Evolutionary conservation across 1,284 basidiomycete species (phyloP), one percentile per base, ranked within the genome.

Genomic region (Leccinum insolens): DNA sequence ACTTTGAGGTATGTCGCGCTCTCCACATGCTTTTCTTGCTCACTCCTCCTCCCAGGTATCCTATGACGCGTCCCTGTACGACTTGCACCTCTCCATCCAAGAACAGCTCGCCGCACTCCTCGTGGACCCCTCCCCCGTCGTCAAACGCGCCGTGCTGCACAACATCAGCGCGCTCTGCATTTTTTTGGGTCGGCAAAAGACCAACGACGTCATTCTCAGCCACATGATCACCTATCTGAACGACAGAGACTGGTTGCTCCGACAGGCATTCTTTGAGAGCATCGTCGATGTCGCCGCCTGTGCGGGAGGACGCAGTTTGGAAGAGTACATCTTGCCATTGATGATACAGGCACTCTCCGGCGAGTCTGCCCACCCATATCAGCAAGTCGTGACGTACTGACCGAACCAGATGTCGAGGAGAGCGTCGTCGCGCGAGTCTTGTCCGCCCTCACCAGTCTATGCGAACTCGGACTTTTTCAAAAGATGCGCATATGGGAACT

Each of bases 191-290:
- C 83, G 94, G 28, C 92, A 95, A 76, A 93, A 91, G 76, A 97
- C 98, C 1, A 97, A 98, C 80, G 96, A 99, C 73, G 93, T 97
- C 3, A 83, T 99, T 7, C 83, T 99, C 22, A 96, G 95, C 72
- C 96, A 99, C 78, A 97, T 99, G 91, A 96, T 99, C 78, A 99
- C 98, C 0, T 99, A 98, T 76, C 86, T 99, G 72, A 99, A 99
- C 76, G 96, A 99, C 74, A 84, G 94, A 11, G 95, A 98, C 76
- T 99, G 97, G 96, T 81, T 93, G 25, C 81, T 99, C 59, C 86
- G 98, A 2, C 88, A 91, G 71, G 94, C 95, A 0, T 99, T 99
- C 78, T 98, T 99, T 75, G 95, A 98, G 76, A 94, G 94, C 70
- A 95, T 99, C 31, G 94, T 98, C 8, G 95, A 95, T 68, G 95